A percentile compares a stretch with the other conserved stretches of the same genome.
Conservation (phyloP, 2,329 filamentous ascomycete species). For the Cladosporium sp. region DNA sequence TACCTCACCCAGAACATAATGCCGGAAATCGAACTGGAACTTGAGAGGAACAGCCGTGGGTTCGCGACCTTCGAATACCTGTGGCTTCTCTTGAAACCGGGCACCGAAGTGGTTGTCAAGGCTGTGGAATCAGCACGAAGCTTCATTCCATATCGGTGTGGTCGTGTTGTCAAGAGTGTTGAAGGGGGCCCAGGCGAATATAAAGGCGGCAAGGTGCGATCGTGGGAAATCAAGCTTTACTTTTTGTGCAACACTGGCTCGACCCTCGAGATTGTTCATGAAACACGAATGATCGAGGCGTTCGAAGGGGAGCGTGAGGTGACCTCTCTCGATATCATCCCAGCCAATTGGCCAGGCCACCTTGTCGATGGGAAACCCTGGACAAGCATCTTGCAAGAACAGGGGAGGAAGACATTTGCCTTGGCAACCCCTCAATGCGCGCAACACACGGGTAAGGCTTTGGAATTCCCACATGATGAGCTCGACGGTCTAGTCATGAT, state of each 20-base stretch:
- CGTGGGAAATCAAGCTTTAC: neutral
- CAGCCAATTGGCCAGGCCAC: neutral
- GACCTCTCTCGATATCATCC: neutral
- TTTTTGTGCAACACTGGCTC: neutral
- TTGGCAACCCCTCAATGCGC: neutral
- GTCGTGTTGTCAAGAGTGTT: neutral
- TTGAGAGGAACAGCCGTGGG: neutral
- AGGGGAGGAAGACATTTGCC: neutral
- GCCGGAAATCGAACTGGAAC: neutral
- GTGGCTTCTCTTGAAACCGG: constrained; percentile 1
- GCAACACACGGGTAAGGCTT: constrained; percentile 12
- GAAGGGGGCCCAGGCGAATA: neutral
- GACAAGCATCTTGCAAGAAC: neutral
- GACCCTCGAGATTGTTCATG: neutral
- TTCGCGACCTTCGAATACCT: neutral
- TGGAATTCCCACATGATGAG: constrained; percentile 11
- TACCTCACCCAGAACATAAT: neutral
- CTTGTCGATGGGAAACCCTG: neutral
- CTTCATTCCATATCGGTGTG: neutral
- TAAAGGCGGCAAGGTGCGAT: neutral
- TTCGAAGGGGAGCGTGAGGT: neutral
- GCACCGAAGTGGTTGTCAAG: neutral
- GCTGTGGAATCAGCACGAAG: neutral
- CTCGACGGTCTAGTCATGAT: constrained; percentile 13
- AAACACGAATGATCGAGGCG: neutral